Conservation (phyloP, 495 filamentous ascomycete genomes). For the Geoglossum glabrum region DNA sequence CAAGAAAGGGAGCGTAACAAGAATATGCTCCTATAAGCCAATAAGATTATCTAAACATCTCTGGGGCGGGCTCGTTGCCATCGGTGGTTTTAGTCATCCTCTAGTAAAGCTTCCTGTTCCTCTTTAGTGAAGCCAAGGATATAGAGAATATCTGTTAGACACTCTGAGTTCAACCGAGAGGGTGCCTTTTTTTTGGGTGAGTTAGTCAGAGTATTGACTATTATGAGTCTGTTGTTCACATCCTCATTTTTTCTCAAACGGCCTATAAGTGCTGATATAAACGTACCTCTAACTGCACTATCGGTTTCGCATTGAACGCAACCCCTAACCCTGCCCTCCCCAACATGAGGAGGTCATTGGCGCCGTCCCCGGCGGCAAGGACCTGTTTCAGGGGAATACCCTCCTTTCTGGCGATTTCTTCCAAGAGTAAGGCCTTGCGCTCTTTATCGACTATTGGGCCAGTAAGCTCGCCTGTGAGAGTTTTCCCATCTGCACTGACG, state of each 20-base stretch:
- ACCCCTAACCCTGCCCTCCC: conserved; percentile 70
- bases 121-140: conserved; percentile 55
- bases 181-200: too few species aligned
- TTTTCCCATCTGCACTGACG: conserved; percentile 36
- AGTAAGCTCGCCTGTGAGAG: conserved; percentile 63
- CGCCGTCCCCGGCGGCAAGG: conserved; percentile 78
- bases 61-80: background rate
- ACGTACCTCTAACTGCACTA: conserved; percentile 51
- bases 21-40: too few species aligned
- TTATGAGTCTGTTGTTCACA: too few species aligned
- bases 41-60: background rate
- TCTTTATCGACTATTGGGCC: conserved; percentile 66
- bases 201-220: too few species aligned
- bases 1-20: too few species aligned
- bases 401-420: conserved; percentile 56
- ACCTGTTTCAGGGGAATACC: conserved; percentile 52
- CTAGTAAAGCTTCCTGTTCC: conserved; percentile 21
- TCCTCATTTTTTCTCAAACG: too few species aligned
- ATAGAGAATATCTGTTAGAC: conserved; percentile 62
- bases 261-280: background rate
- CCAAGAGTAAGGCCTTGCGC: conserved; percentile 55
- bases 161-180: conserved; percentile 61
- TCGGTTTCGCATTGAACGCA: conserved; percentile 84
- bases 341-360: conserved; percentile 92
- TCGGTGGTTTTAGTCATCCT: background rate